phyloP scores from a whole-genome alignment of 108 stramenopile species.

The Bacterosira constricta region DNA sequence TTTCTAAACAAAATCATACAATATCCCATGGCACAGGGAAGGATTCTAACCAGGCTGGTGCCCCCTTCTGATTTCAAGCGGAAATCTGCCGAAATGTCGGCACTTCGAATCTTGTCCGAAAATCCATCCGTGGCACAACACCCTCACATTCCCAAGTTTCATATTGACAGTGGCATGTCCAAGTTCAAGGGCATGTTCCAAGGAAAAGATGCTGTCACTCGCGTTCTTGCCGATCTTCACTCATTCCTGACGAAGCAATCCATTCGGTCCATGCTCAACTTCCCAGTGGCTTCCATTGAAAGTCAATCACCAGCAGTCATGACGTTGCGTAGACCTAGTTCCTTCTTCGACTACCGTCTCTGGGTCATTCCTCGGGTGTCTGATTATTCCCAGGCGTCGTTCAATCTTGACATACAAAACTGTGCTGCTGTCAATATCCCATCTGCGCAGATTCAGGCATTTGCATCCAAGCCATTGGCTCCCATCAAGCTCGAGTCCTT shows the following conservation, averaged over 20 bases:
- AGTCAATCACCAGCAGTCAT: conserved; percentile 58
- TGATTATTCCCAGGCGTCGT: conserved; percentile 77
- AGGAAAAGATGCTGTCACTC: conserved; percentile 92
- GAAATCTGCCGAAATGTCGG: conserved; percentile 91
- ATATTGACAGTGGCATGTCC: conserved; percentile 92
- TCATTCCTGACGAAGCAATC: conserved; percentile 72
- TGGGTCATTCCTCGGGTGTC: conserved; percentile 88
- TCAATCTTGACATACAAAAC: conserved; percentile 85
- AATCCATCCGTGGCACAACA: conserved; percentile 86
- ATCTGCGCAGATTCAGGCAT: conserved; percentile 85
- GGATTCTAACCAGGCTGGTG: conserved; percentile 87
- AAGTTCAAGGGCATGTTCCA: conserved; percentile 95
- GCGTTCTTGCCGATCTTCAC: conserved; percentile 77
- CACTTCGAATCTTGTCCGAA: conserved; percentile 89
- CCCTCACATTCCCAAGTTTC: conserved; percentile 95
- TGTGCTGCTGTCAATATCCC: conserved; percentile 91
- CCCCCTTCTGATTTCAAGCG: conserved; percentile 88
- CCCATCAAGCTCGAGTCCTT: conserved; percentile 88
- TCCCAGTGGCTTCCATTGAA: conserved; percentile 50
- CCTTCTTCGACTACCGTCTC: conserved; percentile 78
- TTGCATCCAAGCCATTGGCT: conserved; percentile 82
- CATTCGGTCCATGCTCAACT: conserved; percentile 67
- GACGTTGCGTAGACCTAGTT: conserved; percentile 74
- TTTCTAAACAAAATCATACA: too few relatives aligned
- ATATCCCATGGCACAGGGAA: too few relatives aligned